Base-by-base conservation (phyloP, 352 stramenopile species). In the Phytophthora parvispora region DNA sequence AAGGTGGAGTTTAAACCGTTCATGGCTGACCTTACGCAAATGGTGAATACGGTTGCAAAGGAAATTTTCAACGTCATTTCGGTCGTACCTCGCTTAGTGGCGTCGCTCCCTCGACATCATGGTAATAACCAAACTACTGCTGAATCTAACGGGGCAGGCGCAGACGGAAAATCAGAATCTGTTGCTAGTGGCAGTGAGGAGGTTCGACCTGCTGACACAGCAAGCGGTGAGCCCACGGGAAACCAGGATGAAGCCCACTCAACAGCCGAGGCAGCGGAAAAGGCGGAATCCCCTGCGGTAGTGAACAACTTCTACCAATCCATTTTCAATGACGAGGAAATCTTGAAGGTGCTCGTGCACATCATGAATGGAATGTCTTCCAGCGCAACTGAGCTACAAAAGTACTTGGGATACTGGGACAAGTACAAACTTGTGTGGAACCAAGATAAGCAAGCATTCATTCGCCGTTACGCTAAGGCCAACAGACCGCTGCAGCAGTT, bases 331-430 rank as follows among this genome's bases (percentile, higher is more conserved):
- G 95, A 99, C 62, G 92, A 98, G 73, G 97, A 99, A 59, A 98
- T 98, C 36, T 74, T 99, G 3, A 98, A 98, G 66, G 89, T 99
- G 12, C 78, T 98, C 7, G 93, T 98, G 2, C 90, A 98, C 53
- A 98, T 99, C 58, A 99, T 99, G 94, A 99, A 99, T 69, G 95
- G 95, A 12, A 98, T 99, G 93, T 96, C 87, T 2, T 95, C 92
- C 1, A 98, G 89, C 59, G 92, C 93, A 3, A 98, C 94, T 6
- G 92, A 98, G 62, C 69, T 99, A 6, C 93, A 98, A 69, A 98
- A 98, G 69, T 98, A 99, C 64, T 76, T 98, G 18, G 92, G 91
- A 16, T 98, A 98, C 69, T 98, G 94, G 94, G 93, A 98, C 67
- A 98, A 98, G 77, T 98, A 97, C 80, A 97, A 95, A 42, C 67